phyloP scores from a whole-genome alignment of 2,329 filamentous ascomycete species.

The Pleoardoris graminearum region DNA sequence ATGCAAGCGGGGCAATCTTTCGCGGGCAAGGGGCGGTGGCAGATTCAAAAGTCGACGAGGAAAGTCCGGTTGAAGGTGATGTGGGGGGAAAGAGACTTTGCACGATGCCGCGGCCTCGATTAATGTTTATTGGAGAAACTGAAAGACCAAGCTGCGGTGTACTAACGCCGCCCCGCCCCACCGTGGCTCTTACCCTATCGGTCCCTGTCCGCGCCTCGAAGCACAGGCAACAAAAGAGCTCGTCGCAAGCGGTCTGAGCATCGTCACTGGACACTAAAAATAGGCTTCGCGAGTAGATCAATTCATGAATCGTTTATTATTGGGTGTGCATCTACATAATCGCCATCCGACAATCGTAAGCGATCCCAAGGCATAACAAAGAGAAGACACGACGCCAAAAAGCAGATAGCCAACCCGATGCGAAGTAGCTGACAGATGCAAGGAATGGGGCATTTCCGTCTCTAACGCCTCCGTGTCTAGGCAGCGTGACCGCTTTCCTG shows the following conservation, averaged over 20 bases:
- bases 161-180: constrained; percentile 34
- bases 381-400: constrained; percentile 8
- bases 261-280: constrained; percentile 31
- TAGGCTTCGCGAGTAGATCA: constrained; percentile 13
- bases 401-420: constrained; percentile 13
- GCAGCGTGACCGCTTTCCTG: constrained; percentile 16
- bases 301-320: constrained; percentile 1
- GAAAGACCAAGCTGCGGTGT: constrained; percentile 25
- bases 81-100: constrained; percentile 5
- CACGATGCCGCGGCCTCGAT: constrained; percentile 19
- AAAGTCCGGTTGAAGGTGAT: constrained; percentile 15
- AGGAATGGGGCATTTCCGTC: neutral
- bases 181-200: constrained; percentile 27
- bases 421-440: constrained; percentile 10
- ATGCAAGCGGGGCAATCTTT: constrained; percentile 36
- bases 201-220: constrained; percentile 27
- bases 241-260: constrained; percentile 27
- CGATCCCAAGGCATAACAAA: constrained; percentile 4
- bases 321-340: constrained; percentile 2
- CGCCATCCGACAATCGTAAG: neutral
- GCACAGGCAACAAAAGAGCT: constrained; percentile 16
- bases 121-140: constrained; percentile 22
- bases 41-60: constrained; percentile 1
- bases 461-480: neutral
- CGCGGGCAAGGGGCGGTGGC: constrained; percentile 12